Percentiles rank a stretch among this genome's conserved stretches.
phyloP scores from a whole-genome alignment of 176 grass and related monocot genomes.

The Oryza longistaminata region DNA sequence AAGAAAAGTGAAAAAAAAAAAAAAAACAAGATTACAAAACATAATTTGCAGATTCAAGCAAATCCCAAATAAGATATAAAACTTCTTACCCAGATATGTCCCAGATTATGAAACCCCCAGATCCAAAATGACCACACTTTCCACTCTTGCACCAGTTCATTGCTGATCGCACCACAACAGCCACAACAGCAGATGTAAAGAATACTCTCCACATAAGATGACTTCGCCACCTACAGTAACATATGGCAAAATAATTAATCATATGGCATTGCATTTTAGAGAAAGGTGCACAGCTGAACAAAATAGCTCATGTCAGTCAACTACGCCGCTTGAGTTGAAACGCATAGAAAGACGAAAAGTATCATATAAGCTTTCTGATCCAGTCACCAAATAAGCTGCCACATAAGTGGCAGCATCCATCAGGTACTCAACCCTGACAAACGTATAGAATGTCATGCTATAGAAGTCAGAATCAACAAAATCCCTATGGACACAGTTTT shows the following conservation, averaged over 20 bases:
- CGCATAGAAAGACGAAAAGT: constrained; percentile 2
- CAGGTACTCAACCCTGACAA: background rate
- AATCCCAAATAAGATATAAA: background rate
- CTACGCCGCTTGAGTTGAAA: background rate
- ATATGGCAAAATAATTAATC: constrained; percentile 34
- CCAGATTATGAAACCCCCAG: constrained; percentile 99
- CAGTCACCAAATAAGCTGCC: background rate
- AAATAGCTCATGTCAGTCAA: background rate
- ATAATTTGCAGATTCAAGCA: constrained; percentile 20
- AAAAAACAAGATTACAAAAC: constrained; percentile 47
- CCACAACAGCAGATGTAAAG: constrained; percentile 98
- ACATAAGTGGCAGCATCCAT: background rate
- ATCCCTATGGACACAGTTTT: background rate
- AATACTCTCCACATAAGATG: constrained; percentile 99
- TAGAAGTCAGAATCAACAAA: background rate
- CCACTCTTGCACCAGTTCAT: constrained; percentile 98
- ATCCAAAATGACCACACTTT: constrained; percentile 97
- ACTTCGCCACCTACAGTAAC: constrained; percentile 87
- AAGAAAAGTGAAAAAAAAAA: constrained; percentile 43
- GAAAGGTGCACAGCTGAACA: background rate
- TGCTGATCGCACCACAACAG: constrained; percentile 85
- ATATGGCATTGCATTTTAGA: constrained; percentile 23
- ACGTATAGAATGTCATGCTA: background rate
- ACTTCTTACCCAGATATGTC: constrained; percentile 89
- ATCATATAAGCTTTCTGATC: background rate